Conservation (phyloP, 1,284 basidiomycete species). For the Puccinia coronata region DNA sequence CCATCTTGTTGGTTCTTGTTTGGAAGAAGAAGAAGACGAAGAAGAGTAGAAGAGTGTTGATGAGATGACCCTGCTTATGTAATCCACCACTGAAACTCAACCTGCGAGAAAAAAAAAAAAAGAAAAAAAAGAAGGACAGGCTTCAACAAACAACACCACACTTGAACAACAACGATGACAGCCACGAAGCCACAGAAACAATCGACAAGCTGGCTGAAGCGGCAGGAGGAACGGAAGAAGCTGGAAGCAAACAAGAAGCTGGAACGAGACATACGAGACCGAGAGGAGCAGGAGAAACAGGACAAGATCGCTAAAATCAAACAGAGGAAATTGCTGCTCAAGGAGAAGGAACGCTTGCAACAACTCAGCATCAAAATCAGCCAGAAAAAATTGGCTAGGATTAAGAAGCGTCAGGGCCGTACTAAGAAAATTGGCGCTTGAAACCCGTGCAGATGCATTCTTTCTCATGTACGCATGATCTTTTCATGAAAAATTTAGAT, state of each 20-base stretch:
- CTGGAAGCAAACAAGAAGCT: neutral
- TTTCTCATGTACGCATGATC: neutral
- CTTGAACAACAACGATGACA: neutral
- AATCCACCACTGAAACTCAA: too few relatives aligned
- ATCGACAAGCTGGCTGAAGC: slow-evolving; percentile 7
- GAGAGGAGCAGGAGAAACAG: neutral
- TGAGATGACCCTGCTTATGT: too few relatives aligned
- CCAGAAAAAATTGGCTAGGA: neutral
- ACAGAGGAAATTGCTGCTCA: neutral
- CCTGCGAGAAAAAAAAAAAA: neutral
- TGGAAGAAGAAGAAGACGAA: too few relatives aligned
- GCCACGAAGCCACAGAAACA: neutral
- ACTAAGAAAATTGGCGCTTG: neutral
- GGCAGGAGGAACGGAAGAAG: slow-evolving; percentile 23
- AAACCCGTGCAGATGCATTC: neutral
- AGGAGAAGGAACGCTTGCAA: neutral
- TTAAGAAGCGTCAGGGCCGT: neutral
- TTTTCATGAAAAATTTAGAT: too few relatives aligned
- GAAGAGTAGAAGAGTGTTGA: too few relatives aligned
- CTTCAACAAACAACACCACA: neutral
- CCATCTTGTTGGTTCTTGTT: too few relatives aligned
- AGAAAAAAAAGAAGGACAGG: neutral
- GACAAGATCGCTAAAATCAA: slow-evolving; percentile 2
- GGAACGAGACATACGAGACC: neutral
- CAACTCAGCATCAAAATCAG: neutral